Percentiles rank a stretch among this genome's conserved stretches.
These are phyloP conservation scores for Starmerella roubikii DNA, from an alignment of 805 yeast genomes.

Conservation along the genomic window DNA sequence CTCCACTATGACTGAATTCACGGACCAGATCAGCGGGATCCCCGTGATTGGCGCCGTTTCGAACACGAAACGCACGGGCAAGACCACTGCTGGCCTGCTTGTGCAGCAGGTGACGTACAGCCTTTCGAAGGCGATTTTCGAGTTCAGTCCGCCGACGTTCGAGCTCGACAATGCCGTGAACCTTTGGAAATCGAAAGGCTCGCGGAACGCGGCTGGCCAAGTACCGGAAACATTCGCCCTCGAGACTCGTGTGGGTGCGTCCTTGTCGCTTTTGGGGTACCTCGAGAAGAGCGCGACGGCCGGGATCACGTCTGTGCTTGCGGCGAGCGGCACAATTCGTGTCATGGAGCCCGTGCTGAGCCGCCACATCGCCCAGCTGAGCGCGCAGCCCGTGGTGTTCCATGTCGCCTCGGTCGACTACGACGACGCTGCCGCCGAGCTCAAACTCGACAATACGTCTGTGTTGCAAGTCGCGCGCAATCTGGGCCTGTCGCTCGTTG, in stretches of 20 bases:
- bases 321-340: conserved; percentile 54
- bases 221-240: conserved; percentile 44
- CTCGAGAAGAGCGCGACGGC: neutral
- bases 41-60: conserved; percentile 5
- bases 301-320: conserved; percentile 33
- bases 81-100: conserved; percentile 13
- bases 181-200: conserved; percentile 44
- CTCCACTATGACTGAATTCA: neutral
- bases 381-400: conserved; percentile 31
- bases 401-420: conserved; percentile 68
- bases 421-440: conserved; percentile 37
- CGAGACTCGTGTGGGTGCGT: conserved; percentile 76
- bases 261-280: conserved; percentile 65
- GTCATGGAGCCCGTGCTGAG: conserved; percentile 48
- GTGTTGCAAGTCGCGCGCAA: conserved; percentile 49
- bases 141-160: conserved; percentile 54
- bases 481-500: conserved; percentile 45
- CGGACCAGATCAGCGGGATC: conserved; percentile 8
- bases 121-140: conserved; percentile 28
- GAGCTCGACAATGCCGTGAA: conserved; percentile 45
- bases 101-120: conserved; percentile 27
- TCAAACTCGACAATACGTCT: conserved; percentile 50
- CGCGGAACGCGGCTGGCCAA: conserved; percentile 36
- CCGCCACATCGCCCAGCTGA: conserved; percentile 7
- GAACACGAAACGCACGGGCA: conserved; percentile 6